Conservation (phyloP, 2,329 filamentous ascomycete genomes). For the Remersonia thermophila region DNA sequence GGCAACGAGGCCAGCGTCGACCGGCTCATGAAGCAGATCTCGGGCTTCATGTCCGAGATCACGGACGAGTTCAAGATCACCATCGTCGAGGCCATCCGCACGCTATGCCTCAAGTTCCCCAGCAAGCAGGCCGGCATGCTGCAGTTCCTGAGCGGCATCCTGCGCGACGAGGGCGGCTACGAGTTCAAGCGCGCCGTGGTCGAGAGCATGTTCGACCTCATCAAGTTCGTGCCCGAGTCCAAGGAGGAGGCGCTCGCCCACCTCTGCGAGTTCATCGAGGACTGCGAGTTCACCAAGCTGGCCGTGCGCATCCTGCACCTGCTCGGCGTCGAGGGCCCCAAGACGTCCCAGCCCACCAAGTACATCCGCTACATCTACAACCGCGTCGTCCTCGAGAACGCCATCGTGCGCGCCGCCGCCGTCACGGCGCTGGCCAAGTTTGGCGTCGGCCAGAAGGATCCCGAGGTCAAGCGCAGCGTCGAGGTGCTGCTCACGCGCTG, state of each 20-base stretch:
- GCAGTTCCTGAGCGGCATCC: conserved; percentile 88
- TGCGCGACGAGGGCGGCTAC: conserved; percentile 92
- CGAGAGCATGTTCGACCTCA: conserved; percentile 97
- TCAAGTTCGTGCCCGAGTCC: conserved; percentile 93
- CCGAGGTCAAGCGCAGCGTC: conserved; percentile 93
- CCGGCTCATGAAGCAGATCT: conserved; percentile 96
- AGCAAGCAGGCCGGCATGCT: conserved; percentile 98
- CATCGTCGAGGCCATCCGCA: conserved; percentile 97
- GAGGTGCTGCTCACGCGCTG: conserved; percentile 85
- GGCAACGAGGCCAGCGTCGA: conserved; percentile 97
- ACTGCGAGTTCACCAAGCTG: conserved; percentile 97
- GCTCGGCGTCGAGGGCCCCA: conserved; percentile 86
- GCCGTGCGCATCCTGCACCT: conserved; percentile 91
- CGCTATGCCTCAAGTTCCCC: conserved; percentile 92
- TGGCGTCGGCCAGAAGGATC: conserved; percentile 89
- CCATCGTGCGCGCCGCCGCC: conserved; percentile 85
- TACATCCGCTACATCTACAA: conserved; percentile 99
- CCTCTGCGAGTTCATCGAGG: conserved; percentile 97
- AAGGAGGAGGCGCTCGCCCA: conserved; percentile 77
- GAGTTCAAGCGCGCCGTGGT: conserved; percentile 97
- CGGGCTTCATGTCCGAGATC: conserved; percentile 96
- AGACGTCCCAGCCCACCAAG: conserved; percentile 91
- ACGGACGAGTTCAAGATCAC: conserved; percentile 99
- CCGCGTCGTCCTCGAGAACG: conserved; percentile 91
- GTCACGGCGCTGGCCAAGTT: conserved; percentile 96